Percentiles rank a stretch among this genome's conserved stretches.
Conservation (phyloP, 2,329 filamentous ascomycete species). For the Sclerotiophoma versabilis region DNA sequence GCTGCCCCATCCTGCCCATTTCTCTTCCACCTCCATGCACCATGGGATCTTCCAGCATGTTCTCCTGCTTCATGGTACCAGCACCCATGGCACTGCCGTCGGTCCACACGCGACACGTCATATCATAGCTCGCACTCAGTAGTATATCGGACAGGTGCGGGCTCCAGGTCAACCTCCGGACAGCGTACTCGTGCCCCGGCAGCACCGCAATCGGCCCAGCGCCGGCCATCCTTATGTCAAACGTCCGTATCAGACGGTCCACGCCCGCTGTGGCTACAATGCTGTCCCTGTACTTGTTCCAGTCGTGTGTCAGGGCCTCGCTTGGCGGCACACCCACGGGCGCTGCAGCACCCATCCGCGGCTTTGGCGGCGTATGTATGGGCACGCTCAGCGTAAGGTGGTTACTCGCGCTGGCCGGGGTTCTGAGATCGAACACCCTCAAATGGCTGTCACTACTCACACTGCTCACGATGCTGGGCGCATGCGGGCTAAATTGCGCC, state of each 20-base stretch:
- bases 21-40: conserved; percentile 67
- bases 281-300: conserved; percentile 95
- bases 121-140: conserved; percentile 92
- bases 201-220: conserved; percentile 77
- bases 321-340: conserved; percentile 64
- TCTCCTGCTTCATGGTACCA: conserved; percentile 42
- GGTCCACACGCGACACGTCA: conserved; percentile 94
- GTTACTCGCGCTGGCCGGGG: conserved; percentile 83
- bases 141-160: conserved; percentile 90
- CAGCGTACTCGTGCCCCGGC: conserved; percentile 88
- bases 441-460: conserved; percentile 90
- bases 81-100: conserved; percentile 69
- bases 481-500: conserved; percentile 87
- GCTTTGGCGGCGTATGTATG: conserved; percentile 73
- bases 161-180: conserved; percentile 86
- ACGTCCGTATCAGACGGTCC: conserved; percentile 84
- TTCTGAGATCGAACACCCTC: conserved; percentile 89
- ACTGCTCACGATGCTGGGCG: conserved; percentile 82
- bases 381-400: conserved; percentile 84
- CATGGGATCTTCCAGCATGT: conserved; percentile 46
- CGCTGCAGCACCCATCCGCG: conserved; percentile 53
- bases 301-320: conserved; percentile 93
- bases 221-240: conserved; percentile 81
- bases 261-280: conserved; percentile 89
- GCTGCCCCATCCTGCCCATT: conserved; percentile 85